Percentiles rank a stretch among this genome's conserved stretches.
phyloP scores from a whole-genome alignment of 1,284 basidiomycete genomes.

The Moesziomyces sp. region DNA sequence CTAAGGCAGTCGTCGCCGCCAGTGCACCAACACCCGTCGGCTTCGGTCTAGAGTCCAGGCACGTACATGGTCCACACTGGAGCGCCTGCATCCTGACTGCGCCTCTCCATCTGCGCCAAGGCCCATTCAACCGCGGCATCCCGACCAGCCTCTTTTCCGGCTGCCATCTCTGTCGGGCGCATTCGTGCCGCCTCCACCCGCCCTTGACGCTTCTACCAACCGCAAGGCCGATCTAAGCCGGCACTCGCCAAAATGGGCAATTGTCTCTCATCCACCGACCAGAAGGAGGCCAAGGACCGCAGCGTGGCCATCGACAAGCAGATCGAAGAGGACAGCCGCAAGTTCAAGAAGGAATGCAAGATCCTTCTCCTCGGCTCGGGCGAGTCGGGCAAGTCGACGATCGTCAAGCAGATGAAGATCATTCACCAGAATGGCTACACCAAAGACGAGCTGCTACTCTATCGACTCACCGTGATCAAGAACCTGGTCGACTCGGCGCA shows the following conservation, averaged over 20 bases:
- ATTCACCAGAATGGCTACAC: conserved; percentile 95
- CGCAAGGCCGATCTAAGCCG: neutral
- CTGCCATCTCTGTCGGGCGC: too few relatives aligned
- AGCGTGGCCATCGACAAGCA: conserved; percentile 72
- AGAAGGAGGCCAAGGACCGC: conserved; percentile 60
- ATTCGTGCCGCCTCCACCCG: too few relatives aligned
- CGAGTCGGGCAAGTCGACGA: conserved; percentile 92
- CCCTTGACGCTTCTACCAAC: neutral
- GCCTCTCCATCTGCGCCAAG: too few relatives aligned
- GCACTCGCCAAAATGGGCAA: conserved; percentile 49
- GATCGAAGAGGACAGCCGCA: conserved; percentile 72
- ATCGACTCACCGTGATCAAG: conserved; percentile 77
- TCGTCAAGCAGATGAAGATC: conserved; percentile 99
- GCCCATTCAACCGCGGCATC: too few relatives aligned
- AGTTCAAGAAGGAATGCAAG: conserved; percentile 91
- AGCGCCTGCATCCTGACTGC: too few relatives aligned
- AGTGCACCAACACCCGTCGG: too few relatives aligned
- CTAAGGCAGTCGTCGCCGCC: too few relatives aligned
- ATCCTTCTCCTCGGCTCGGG: conserved; percentile 86
- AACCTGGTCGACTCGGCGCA: conserved; percentile 76
- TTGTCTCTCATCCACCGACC: conserved; percentile 57
- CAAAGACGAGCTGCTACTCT: conserved; percentile 80
- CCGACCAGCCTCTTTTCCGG: too few relatives aligned
- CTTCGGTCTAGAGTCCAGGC: too few relatives aligned
- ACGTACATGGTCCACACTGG: too few relatives aligned